Conservation (phyloP, 768 basidiomycete species). For the Lactarius akahatsu region DNA sequence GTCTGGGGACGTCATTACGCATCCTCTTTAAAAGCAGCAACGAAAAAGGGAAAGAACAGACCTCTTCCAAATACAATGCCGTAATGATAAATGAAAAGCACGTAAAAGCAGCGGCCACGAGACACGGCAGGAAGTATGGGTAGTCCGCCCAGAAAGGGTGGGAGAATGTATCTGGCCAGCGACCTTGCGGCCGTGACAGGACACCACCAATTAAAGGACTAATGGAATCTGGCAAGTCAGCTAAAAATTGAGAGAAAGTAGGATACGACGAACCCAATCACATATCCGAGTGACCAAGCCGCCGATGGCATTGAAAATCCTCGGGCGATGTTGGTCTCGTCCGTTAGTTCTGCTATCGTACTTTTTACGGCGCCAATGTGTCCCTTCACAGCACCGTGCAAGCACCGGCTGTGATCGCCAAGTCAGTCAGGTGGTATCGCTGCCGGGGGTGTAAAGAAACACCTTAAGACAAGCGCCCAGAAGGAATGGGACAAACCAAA, state of each 20-base stretch:
- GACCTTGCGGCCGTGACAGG: slow-evolving; percentile 30
- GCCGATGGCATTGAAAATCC: background rate
- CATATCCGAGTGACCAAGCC: background rate
- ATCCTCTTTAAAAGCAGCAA: background rate
- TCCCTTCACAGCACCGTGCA: background rate
- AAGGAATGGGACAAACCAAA: background rate
- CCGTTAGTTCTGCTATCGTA: background rate
- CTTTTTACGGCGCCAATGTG: background rate
- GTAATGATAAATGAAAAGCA: background rate
- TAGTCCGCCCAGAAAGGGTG: slow-evolving; percentile 30
- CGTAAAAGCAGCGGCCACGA: background rate
- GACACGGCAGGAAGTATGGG: slow-evolving; percentile 32
- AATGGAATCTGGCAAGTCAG: background rate
- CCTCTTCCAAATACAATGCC: slow-evolving; percentile 2
- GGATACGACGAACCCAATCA: slow-evolving; percentile 17
- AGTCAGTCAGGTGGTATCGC: background rate
- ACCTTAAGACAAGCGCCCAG: background rate
- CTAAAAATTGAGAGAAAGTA: background rate
- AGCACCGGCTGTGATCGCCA: background rate
- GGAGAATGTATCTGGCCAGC: slow-evolving; percentile 25
- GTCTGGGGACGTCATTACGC: background rate
- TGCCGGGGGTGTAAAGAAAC: background rate
- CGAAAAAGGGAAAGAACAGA: background rate
- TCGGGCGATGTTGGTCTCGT: background rate
- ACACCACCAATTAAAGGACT: slow-evolving; percentile 28